A percentile compares a stretch with the other conserved stretches of the same genome.
phyloP scores from a whole-genome alignment of 441 rosid genomes.

The Brassica balearica region DNA sequence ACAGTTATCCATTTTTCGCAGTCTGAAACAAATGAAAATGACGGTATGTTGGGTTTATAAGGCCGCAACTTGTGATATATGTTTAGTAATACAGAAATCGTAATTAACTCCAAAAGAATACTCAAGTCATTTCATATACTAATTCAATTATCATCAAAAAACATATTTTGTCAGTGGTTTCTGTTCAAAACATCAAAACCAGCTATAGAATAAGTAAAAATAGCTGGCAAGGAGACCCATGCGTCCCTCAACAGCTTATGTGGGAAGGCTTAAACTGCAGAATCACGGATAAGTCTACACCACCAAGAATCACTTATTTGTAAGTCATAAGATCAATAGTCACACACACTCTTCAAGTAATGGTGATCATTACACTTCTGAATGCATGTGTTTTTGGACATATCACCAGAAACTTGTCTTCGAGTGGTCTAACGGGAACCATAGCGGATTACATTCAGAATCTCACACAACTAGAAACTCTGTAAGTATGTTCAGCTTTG shows the following conservation, averaged over 20 bases:
- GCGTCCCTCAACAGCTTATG: background rate
- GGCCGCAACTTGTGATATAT: background rate
- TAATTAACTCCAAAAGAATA: background rate
- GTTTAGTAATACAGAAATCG: background rate
- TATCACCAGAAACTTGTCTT: background rate
- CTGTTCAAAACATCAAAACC: background rate
- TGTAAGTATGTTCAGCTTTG: no score
- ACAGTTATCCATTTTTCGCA: constrained; percentile 43
- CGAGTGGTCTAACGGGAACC: no score
- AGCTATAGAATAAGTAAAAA: background rate
- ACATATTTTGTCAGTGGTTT: background rate
- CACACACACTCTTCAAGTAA: background rate
- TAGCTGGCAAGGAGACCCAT: background rate
- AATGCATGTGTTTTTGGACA: background rate
- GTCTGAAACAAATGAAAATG: constrained; percentile 16
- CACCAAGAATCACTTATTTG: background rate
- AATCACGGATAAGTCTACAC: background rate
- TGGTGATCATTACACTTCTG: background rate
- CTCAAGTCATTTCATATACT: background rate
- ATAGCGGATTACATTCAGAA: no score
- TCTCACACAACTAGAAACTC: no score
- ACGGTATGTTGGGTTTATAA: constrained; percentile 5
- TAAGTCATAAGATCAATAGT: background rate
- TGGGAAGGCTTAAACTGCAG: background rate
- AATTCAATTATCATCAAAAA: background rate